These are phyloP conservation scores for Boletus sp. DNA, from an alignment of 768 basidiomycete species.

Conservation along the genomic window DNA sequence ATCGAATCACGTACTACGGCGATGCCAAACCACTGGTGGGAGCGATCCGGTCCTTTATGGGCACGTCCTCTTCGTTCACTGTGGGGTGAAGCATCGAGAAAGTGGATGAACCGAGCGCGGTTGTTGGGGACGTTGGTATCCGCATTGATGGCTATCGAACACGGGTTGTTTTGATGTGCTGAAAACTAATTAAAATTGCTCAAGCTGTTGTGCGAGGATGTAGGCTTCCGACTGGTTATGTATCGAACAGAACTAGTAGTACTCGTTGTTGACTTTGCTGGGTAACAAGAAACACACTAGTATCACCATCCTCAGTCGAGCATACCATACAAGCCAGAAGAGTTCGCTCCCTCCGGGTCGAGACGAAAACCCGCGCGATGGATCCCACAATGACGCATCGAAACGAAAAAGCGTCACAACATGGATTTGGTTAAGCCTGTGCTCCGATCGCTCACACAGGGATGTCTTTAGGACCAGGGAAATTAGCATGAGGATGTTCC, in stretches of 20 bases:
- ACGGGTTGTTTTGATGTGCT: not conserved
- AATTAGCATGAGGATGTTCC: not conserved
- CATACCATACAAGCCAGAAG: not conserved
- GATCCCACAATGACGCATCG: not conserved
- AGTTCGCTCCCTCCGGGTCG: not conserved
- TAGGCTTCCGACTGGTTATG: not conserved
- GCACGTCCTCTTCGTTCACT: constrained; percentile 59
- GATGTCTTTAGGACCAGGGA: not conserved
- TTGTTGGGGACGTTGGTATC: not conserved
- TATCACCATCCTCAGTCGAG: not conserved
- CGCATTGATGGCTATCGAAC: not conserved
- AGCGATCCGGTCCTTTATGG: constrained; percentile 58
- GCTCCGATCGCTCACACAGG: not conserved
- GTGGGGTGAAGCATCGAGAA: constrained; percentile 27
- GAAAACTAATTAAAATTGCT: not conserved
- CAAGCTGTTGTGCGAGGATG: not conserved
- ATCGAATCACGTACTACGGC: constrained; percentile 69
- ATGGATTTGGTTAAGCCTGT: not conserved
- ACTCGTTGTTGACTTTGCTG: too few species aligned
- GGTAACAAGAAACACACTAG: not conserved
- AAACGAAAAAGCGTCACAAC: not conserved
- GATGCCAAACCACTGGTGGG: constrained; percentile 73
- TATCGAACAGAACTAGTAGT: not conserved
- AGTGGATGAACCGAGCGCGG: not conserved
- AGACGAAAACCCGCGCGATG: not conserved